Percentiles rank a stretch among this genome's conserved stretches.
Evolutionary conservation across 2,329 filamentous ascomycete genomes (phyloP).

Genomic region (Helicocarpus griseus): DNA sequence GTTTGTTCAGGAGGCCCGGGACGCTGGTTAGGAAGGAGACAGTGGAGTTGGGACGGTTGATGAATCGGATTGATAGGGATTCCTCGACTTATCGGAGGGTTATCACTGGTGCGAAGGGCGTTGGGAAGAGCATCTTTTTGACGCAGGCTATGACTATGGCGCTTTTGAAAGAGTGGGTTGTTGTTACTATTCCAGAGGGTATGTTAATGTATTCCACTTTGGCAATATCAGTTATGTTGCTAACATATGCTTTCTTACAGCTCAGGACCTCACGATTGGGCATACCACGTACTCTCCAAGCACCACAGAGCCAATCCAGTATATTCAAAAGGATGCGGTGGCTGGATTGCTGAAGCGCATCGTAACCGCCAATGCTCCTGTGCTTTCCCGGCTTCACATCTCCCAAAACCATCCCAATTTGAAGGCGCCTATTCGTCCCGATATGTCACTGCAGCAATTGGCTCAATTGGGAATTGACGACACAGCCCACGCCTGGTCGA

Average conservation of each 20-base stretch:
- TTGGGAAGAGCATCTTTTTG: conserved; percentile 80
- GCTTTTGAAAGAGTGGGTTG: conserved; percentile 75
- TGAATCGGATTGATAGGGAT: conserved; percentile 40
- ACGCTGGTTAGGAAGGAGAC: conserved; percentile 70
- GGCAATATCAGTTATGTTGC: not conserved
- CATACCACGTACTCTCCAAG: conserved; percentile 71
- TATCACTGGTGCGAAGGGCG: conserved; percentile 60
- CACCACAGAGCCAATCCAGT: conserved; percentile 45
- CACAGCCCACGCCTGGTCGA: conserved; percentile 65
- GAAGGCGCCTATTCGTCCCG: conserved; percentile 48
- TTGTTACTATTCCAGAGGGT: conserved; percentile 87
- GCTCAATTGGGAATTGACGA: conserved; percentile 61
- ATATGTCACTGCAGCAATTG: conserved; percentile 57
- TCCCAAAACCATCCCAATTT: conserved; percentile 49
- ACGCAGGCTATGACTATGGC: conserved; percentile 76
- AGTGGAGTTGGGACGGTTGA: conserved; percentile 55
- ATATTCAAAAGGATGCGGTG: conserved; percentile 69
- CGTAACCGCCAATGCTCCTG: conserved; percentile 56
- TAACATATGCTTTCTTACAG: conserved; percentile 34
- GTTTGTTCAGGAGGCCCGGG: conserved; percentile 71
- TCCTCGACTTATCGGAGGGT: conserved; percentile 50
- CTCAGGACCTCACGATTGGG: conserved; percentile 69
- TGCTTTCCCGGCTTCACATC: conserved; percentile 49
- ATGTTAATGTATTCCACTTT: conserved; percentile 20
- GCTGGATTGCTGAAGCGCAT: conserved; percentile 66